A percentile compares a stretch with the other conserved stretches of the same genome.
These are phyloP conservation scores for Yamadazyma diospyri DNA, from an alignment of 1,139 yeast species.

Conservation along the genomic window DNA sequence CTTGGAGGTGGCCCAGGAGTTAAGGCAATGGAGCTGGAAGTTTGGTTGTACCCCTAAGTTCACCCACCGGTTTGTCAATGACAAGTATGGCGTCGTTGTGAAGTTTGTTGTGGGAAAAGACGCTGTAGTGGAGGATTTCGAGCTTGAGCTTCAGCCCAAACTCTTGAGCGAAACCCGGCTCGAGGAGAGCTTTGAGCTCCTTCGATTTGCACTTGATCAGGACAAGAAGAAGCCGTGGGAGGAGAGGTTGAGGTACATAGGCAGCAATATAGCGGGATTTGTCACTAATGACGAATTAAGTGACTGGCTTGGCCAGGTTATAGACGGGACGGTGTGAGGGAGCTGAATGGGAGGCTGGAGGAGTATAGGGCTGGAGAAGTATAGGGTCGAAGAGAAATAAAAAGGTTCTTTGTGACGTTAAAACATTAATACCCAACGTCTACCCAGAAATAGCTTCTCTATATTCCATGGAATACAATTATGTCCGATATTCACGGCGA, in stretches of 20 bases:
- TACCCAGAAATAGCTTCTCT: too few species aligned
- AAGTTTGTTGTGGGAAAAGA: constrained; percentile 43
- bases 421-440: too few species aligned
- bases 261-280: constrained; percentile 45
- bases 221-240: constrained; percentile 15
- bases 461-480: too few species aligned
- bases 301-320: constrained; percentile 45
- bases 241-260: constrained; percentile 30
- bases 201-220: constrained; percentile 22
- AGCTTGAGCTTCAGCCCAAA: constrained; percentile 17
- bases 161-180: constrained; percentile 17
- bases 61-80: constrained; percentile 38
- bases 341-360: constrained; percentile 18
- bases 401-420: too few species aligned
- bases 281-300: constrained; percentile 41
- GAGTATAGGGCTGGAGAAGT: too few species aligned
- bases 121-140: constrained; percentile 23
- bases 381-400: too few species aligned
- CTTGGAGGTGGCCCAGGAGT: constrained; percentile 34
- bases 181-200: constrained; percentile 26
- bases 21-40: constrained; percentile 66
- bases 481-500: too few species aligned
- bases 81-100: constrained; percentile 28
- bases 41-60: constrained; percentile 72
- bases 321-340: constrained; percentile 46